Evolutionary conservation across 1,284 basidiomycete genomes (phyloP).

Genomic region (Ceratobasidium sp.): DNA sequence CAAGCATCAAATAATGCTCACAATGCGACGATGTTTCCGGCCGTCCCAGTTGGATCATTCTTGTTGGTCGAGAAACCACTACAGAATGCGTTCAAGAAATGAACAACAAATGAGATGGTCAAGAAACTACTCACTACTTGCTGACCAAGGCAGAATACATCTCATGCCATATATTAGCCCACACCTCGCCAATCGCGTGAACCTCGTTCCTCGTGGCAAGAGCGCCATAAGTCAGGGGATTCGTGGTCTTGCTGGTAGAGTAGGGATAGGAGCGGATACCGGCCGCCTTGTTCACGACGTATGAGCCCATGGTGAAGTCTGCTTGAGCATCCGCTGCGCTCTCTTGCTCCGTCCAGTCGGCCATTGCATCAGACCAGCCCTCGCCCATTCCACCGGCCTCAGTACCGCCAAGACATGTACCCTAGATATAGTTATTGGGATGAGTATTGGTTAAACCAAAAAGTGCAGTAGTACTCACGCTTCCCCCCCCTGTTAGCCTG

Average conservation of each 20-base stretch:
- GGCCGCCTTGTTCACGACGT: conserved; percentile 32
- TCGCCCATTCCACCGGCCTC: conserved; percentile 49
- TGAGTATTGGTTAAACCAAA: too few relatives aligned
- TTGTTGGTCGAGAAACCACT: conserved; percentile 46
- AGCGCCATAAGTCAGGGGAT: conserved; percentile 44
- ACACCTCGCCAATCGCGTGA: conserved; percentile 46
- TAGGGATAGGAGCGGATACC: conserved; percentile 46
- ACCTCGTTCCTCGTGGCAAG: conserved; percentile 38
- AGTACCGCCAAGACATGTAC: conserved; percentile 32
- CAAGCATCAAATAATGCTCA: background rate
- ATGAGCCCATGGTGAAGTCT: conserved; percentile 46
- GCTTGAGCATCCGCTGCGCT: conserved; percentile 16
- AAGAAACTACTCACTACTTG: conserved; percentile 31
- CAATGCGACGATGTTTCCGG: conserved; percentile 42
- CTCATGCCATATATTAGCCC: conserved; percentile 47
- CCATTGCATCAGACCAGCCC: conserved; percentile 44
- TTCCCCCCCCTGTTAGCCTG: conserved; percentile 35
- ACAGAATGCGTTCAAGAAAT: background rate
- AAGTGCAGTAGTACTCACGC: too few relatives aligned
- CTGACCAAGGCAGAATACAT: conserved; percentile 34
- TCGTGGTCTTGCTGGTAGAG: conserved; percentile 44
- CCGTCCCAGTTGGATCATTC: conserved; percentile 32
- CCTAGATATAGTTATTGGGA: too few relatives aligned
- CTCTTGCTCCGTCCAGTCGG: conserved; percentile 46
- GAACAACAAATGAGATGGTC: too few relatives aligned